Evolutionary conservation across 257 asterid genomes (phyloP).

Genomic region (Cynanchum wilfordii): DNA sequence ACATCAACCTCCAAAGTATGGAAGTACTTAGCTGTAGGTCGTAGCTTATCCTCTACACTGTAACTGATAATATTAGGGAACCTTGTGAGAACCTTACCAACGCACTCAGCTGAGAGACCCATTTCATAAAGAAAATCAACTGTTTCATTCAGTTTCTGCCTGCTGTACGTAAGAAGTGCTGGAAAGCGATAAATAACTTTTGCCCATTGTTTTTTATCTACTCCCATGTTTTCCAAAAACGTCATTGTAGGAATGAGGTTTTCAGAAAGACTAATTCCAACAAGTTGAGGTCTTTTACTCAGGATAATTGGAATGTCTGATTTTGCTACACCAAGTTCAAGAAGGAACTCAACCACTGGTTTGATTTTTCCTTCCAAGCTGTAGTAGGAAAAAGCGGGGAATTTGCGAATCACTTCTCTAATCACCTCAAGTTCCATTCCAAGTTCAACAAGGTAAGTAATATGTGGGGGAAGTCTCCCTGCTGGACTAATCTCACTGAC

Average conservation of each 20-base stretch:
- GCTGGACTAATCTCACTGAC: slow-evolving; percentile 53
- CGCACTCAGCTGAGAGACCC: slow-evolving; percentile 78
- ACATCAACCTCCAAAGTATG: slow-evolving; percentile 65
- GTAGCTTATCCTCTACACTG: slow-evolving; percentile 76
- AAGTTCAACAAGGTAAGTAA: slow-evolving; percentile 72
- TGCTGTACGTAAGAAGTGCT: slow-evolving; percentile 91
- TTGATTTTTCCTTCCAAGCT: slow-evolving; percentile 93
- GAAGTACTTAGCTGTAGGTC: slow-evolving; percentile 79
- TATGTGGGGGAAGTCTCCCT: slow-evolving; percentile 70
- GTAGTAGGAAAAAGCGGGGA: slow-evolving; percentile 88
- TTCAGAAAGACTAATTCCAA: slow-evolving; percentile 88
- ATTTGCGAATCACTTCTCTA: slow-evolving; percentile 64
- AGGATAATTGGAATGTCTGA: slow-evolving; percentile 64
- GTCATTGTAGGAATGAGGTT: slow-evolving; percentile 88
- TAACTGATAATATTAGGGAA: slow-evolving; percentile 83
- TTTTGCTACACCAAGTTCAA: slow-evolving; percentile 68
- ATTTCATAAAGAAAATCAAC: slow-evolving; percentile 80
- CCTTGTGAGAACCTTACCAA: slow-evolving; percentile 76
- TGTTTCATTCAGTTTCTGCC: slow-evolving; percentile 56
- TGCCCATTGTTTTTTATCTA: slow-evolving; percentile 86
- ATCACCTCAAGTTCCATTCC: slow-evolving; percentile 82
- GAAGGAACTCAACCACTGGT: slow-evolving; percentile 83
- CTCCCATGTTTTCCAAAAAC: slow-evolving; percentile 77
- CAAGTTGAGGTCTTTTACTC: slow-evolving; percentile 86
- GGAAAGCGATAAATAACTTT: slow-evolving; percentile 87